These are phyloP conservation scores for Fusarium napiforme DNA, from an alignment of 2,329 filamentous ascomycete species.

Conservation along the genomic window DNA sequence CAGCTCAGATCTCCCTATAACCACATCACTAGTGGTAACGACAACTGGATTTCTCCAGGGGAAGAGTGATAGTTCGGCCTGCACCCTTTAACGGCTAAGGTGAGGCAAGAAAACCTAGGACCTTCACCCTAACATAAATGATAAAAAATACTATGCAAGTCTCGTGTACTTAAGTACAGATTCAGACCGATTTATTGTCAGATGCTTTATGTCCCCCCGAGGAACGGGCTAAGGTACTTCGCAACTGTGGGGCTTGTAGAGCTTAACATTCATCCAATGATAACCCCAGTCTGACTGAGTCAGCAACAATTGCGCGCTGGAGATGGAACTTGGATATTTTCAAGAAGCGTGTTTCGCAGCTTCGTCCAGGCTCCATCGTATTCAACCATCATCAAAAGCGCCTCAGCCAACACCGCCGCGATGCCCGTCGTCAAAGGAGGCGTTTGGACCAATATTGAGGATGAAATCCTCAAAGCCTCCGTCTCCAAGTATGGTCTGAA, in stretches of 20 bases:
- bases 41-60: not conserved
- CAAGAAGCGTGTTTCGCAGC: constrained; percentile 42
- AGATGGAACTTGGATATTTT: constrained; percentile 45
- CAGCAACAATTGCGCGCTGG: constrained; percentile 35
- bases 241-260: constrained; percentile 6
- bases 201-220: not conserved
- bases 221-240: not conserved
- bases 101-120: not conserved
- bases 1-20: not conserved
- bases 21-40: not conserved
- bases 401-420: constrained; percentile 42
- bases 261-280: constrained; percentile 23
- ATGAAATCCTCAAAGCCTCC: constrained; percentile 96
- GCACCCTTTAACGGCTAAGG: not conserved
- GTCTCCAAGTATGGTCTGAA: constrained; percentile 96
- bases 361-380: constrained; percentile 33
- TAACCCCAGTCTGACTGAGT: constrained; percentile 19
- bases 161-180: not conserved
- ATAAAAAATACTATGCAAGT: not conserved
- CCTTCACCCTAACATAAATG: not conserved
- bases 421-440: constrained; percentile 82
- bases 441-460: constrained; percentile 82
- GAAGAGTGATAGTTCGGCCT: not conserved
- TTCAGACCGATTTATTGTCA: not conserved
- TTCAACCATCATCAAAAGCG: constrained; percentile 31